Evolutionary conservation across 768 basidiomycete species (phyloP).

Genomic region (Suillus placidus): DNA sequence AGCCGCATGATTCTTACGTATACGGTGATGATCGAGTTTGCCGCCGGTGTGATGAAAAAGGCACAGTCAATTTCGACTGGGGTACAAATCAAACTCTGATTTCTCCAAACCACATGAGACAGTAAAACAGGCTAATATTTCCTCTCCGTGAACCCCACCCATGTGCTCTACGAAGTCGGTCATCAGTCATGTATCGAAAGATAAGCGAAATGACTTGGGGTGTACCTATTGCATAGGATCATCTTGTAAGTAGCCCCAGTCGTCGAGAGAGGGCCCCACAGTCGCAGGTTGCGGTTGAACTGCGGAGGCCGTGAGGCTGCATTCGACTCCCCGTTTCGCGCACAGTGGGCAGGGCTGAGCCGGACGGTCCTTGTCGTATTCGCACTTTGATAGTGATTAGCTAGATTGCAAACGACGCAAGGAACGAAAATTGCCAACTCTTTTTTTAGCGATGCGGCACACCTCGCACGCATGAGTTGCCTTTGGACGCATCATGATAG

Average conservation of each 20-base stretch:
- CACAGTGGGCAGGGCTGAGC: slow-evolving; percentile 27
- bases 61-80: not conserved
- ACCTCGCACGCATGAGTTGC: not conserved
- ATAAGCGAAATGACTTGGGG: not conserved
- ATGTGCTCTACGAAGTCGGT: not conserved
- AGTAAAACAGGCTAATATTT: not conserved
- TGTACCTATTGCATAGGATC: not conserved
- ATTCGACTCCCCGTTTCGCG: slow-evolving; percentile 14
- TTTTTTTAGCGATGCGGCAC: slow-evolving; percentile 1
- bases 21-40: not conserved
- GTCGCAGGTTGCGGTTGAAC: slow-evolving; percentile 9
- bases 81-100: slow-evolving; percentile 6
- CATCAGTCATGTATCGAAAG: not conserved
- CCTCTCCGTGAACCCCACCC: not conserved
- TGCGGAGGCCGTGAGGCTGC: slow-evolving; percentile 17
- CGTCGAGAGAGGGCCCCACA: not conserved
- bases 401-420: not conserved
- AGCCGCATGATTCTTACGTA: not conserved
- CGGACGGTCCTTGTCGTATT: slow-evolving; percentile 19
- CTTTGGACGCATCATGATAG: not conserved
- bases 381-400: not conserved
- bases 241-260: not conserved
- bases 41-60: slow-evolving; percentile 8
- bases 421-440: not conserved
- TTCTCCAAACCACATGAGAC: slow-evolving; percentile 5